Base-by-base conservation (phyloP, 1,139 yeast species). In the Yamadazyma oceani region DNA sequence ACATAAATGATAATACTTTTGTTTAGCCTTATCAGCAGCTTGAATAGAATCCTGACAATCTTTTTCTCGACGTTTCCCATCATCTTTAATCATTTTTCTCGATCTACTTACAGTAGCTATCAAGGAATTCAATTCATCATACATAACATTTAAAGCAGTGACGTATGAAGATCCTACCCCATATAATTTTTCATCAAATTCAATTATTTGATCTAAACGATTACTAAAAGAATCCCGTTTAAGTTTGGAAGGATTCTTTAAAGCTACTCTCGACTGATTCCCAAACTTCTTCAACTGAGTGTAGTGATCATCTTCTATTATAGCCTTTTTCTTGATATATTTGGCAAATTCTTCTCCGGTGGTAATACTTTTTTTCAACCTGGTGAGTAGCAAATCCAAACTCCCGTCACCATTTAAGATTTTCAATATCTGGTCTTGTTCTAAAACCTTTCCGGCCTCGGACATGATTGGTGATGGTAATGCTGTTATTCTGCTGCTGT, bases 11-110 rank as follows among this genome's bases (percentile, higher is more conserved):
- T 77, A 79, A 58, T 90, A 90, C 57, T 85, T 87, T 36, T 74
- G 68, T 58, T 84, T 87, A 8, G 97, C 95, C 75, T 90, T 89
- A 45, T 88, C 96, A 1, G 96, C 96, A 30, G 80, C 75, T 37
- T 72, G 66, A 36, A 90, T 89, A 2, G 96, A 80, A 43, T 92
- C 97, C 9, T 71, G 57, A 32, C 90, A 89, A 41, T 84, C 94
- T 55, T 85, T 87, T 54, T 92, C 98, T 50, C 83, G 79, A 32
- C 86, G 71, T 53, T 80, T 75, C 27, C 90, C 88, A 42, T 85
- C 86, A 34, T 92, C 97, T 58, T 90, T 92, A 39, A 83, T 67
- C 26, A 73, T 53, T 57, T 90, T 90, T 46, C 98, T 73, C 40
- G 82, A 69, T 43, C 85, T 75, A 6, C 85, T 71, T 44, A 89